A percentile compares a stretch with the other conserved stretches of the same genome.
Conservation (phyloP, 2,329 filamentous ascomycete genomes). For the Colletotrichum sp. region DNA sequence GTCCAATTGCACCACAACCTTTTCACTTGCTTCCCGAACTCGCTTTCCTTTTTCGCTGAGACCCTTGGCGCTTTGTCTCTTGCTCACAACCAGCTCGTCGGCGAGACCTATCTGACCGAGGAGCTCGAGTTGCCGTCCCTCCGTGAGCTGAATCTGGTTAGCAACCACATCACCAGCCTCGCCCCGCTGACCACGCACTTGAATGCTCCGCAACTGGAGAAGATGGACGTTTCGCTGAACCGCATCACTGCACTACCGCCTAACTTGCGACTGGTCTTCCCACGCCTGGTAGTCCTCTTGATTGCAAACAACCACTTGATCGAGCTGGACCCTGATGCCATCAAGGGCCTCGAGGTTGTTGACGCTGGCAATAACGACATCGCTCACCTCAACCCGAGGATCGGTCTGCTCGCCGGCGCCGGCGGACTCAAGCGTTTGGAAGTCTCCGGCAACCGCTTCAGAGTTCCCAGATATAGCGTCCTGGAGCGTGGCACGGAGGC, state of each 20-base stretch:
- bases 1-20: slow-evolving; percentile 80
- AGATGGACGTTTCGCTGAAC: slow-evolving; percentile 84
- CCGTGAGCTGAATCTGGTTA: slow-evolving; percentile 76
- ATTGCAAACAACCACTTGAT: slow-evolving; percentile 81
- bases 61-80: slow-evolving; percentile 76
- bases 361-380: slow-evolving; percentile 89
- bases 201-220: slow-evolving; percentile 75
- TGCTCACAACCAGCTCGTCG: slow-evolving; percentile 74
- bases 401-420: slow-evolving; percentile 76
- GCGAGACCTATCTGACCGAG: slow-evolving; percentile 68
- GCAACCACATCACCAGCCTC: slow-evolving; percentile 76
- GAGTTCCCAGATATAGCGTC: slow-evolving; percentile 84
- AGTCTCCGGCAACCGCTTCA: slow-evolving; percentile 84
- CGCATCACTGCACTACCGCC: slow-evolving; percentile 73
- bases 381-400: slow-evolving; percentile 76
- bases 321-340: slow-evolving; percentile 73
- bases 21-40: slow-evolving; percentile 71
- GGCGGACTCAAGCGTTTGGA: slow-evolving; percentile 70
- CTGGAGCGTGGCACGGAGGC: slow-evolving; percentile 88
- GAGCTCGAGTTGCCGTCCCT: slow-evolving; percentile 74
- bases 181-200: slow-evolving; percentile 69
- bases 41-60: slow-evolving; percentile 73
- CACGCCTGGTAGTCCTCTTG: slow-evolving; percentile 72
- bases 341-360: slow-evolving; percentile 76
- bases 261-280: slow-evolving; percentile 69